Conservation (phyloP, 1,284 basidiomycete species). For the Cutaneotrichosporon sp. region DNA sequence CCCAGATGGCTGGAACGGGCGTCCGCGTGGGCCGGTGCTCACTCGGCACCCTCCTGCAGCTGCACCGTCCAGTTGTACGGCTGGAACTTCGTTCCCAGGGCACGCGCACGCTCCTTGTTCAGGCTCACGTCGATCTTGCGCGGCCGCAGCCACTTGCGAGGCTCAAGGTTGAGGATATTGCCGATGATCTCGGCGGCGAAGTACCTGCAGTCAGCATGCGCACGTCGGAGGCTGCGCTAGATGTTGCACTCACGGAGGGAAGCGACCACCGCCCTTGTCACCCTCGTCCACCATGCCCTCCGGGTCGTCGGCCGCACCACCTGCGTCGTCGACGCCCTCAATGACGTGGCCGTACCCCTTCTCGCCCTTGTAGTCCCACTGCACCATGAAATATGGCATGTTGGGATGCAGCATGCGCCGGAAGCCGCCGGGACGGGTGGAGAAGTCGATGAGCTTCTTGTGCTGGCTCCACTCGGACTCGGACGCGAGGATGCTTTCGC, state of each 20-base stretch:
- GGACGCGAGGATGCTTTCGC: conserved; percentile 86
- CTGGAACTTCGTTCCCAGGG: conserved; percentile 53
- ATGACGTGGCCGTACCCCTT: conserved; percentile 97
- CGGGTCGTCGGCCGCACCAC: conserved; percentile 63
- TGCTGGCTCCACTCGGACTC: conserved; percentile 98
- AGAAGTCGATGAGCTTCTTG: conserved; percentile 93
- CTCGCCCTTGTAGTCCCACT: conserved; percentile 96
- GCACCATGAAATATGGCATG: conserved; percentile 97
- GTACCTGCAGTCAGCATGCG: conserved; percentile 63
- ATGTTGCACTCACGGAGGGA: conserved; percentile 72
- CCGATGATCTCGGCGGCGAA: conserved; percentile 96
- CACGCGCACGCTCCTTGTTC: conserved; percentile 68
- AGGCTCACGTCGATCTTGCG: conserved; percentile 68
- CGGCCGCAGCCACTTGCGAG: conserved; percentile 82
- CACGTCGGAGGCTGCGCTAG: no score
- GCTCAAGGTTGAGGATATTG: conserved; percentile 82
- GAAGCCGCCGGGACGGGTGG: conserved; percentile 82
- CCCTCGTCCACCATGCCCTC: conserved; percentile 72
- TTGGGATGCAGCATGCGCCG: conserved; percentile 91
- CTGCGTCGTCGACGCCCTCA: conserved; percentile 74
- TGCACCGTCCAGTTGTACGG: conserved; percentile 54
- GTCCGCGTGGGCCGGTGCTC: background rate
- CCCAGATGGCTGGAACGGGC: no score
- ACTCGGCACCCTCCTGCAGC: conserved; percentile 22
- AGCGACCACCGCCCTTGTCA: conserved; percentile 82